A percentile compares a stretch with the other conserved stretches of the same genome.
These are phyloP conservation scores for Stagonosporopsis rhizophila DNA, from an alignment of 2,329 filamentous ascomycete species.

Conservation along the genomic window DNA sequence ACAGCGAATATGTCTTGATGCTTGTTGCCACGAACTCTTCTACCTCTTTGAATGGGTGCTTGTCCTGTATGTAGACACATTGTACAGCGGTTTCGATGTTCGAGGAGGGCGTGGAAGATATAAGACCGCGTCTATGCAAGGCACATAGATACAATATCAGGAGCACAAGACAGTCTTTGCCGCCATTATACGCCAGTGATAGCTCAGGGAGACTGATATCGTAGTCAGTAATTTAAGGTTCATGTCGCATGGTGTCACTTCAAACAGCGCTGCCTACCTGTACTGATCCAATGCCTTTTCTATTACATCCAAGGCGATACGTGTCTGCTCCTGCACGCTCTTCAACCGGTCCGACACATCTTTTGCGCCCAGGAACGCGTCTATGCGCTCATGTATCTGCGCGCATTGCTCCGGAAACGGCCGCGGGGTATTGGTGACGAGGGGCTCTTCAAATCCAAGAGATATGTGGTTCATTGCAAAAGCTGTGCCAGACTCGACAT, in stretches of 20 bases:
- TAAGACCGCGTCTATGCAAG: constrained; percentile 52
- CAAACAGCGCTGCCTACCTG: constrained; percentile 60
- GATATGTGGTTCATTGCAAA: constrained; percentile 46
- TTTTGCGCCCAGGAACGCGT: constrained; percentile 69
- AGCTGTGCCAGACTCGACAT: constrained; percentile 44
- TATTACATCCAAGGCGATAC: constrained; percentile 74
- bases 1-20: constrained; percentile 73
- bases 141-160: constrained; percentile 82
- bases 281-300: constrained; percentile 78
- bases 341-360: constrained; percentile 64
- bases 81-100: constrained; percentile 62
- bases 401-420: constrained; percentile 55
- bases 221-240: constrained; percentile 28
- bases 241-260: constrained; percentile 5
- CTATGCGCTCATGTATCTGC: constrained; percentile 66
- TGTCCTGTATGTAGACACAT: constrained; percentile 87
- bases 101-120: constrained; percentile 29
- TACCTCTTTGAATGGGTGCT: constrained; percentile 84
- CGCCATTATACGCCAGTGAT: constrained; percentile 94
- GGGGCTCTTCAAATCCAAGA: constrained; percentile 41
- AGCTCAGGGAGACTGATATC: constrained; percentile 72
- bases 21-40: constrained; percentile 80
- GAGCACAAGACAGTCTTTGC: constrained; percentile 95
- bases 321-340: constrained; percentile 76
- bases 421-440: constrained; percentile 55